Evolutionary conservation across 306 rosid species (phyloP), one percentile per base, ranked within the genome.

Genomic region (Boehmeria nivea): DNA sequence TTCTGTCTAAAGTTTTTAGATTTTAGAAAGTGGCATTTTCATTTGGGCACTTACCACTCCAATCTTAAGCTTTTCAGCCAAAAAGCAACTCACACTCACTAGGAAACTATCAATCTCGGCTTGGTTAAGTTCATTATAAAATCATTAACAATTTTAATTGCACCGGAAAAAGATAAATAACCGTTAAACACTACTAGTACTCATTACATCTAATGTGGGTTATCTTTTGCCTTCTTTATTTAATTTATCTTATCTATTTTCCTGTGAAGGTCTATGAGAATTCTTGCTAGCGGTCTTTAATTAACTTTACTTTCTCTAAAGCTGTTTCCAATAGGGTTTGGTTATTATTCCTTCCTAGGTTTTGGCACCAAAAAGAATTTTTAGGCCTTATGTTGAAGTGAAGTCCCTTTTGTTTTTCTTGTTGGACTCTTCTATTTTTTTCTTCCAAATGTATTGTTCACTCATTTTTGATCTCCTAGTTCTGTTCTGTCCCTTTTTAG

Each of bases 401-500:
- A 40, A 4, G 11, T 5, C 38, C 21, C 51, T 16, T 49, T 49
- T 14, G 54, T 22, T 22, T 25, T 16, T 10, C 25, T 52, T 33
- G 7, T 22, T 26, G 27, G 15, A 23, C 23, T 3, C 31, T 22
- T 23, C n/a, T 22, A 21, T 3, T 23, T 11, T 8, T 48, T 48
- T 21, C n/a, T 24, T 9, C 6, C 6, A 11, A 44, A 44, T 22
- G 54, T 42, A 4, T 16, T 46, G 34, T 52, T 26, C 20, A 52
- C 39, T 26, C 57, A 52, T 27, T 15, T 52, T 52, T 52, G 21
- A 13, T n/a, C 40, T 26, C 34, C 54, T 6, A 48, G 17, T n/a
- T 52, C 13, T 31, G 38, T 14, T 52, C 1, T 11, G 19, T 20
- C 15, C 28, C 28, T 11, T 16, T 67, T 59, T 6, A 42, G 25